Conservation (phyloP, 768 basidiomycete species). For the Krasilnikovozyma curviuscula region DNA sequence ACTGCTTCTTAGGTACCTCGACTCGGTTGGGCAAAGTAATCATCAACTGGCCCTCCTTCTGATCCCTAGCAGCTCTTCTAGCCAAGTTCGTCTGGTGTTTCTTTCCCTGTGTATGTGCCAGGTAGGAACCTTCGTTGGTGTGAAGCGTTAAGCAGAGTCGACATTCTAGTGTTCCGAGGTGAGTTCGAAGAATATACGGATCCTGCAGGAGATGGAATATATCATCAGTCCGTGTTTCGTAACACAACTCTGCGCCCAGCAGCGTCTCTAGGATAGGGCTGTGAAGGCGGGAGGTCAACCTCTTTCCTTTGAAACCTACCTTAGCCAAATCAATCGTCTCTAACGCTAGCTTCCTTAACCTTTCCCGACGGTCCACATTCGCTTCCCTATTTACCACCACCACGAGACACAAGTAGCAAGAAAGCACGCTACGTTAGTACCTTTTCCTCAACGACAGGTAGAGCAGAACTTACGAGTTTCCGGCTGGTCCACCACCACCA, state of each 20-base stretch:
- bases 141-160: slow-evolving; percentile 91
- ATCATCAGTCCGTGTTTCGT: background rate
- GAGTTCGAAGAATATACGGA: slow-evolving; percentile 95
- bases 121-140: slow-evolving; percentile 87
- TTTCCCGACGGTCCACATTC: slow-evolving; percentile 86
- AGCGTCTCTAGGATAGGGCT: background rate
- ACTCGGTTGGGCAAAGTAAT: slow-evolving; percentile 45
- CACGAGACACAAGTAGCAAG: too few relatives aligned
- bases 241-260: background rate
- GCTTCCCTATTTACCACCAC: too few relatives aligned
- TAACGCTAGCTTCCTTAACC: slow-evolving; percentile 78
- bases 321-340: slow-evolving; percentile 97
- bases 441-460: too few relatives aligned
- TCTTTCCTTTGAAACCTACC: too few relatives aligned
- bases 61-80: slow-evolving; percentile 87
- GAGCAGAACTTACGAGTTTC: too few relatives aligned
- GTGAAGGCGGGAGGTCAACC: too few relatives aligned
- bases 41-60: slow-evolving; percentile 79
- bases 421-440: too few relatives aligned
- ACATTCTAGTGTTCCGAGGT: slow-evolving; percentile 94
- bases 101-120: slow-evolving; percentile 97
- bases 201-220: slow-evolving; percentile 36
- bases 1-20: slow-evolving; percentile 67
- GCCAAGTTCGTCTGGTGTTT: slow-evolving; percentile 98
- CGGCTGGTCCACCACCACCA: slow-evolving; percentile 76